A percentile compares a stretch with the other conserved stretches of the same genome.
Conservation (phyloP, 495 filamentous ascomycete species). For the Penicillium psychrofluorescens region DNA sequence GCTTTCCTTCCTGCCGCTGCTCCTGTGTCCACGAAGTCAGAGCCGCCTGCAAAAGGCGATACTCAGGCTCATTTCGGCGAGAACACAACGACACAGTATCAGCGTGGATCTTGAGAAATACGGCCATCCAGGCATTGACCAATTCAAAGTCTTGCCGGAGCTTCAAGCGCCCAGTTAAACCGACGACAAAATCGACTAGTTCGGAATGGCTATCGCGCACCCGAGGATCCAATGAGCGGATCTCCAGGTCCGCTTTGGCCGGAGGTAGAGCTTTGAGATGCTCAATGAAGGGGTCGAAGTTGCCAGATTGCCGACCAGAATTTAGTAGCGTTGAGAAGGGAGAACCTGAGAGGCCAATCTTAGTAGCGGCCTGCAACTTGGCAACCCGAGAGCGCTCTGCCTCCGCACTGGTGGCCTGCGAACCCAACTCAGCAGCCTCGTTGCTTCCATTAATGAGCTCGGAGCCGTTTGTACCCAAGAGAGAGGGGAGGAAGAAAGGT, state of each 20-base stretch:
- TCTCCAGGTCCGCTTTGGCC: conserved; percentile 77
- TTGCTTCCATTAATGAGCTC: conserved; percentile 12
- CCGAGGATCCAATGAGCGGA: conserved; percentile 62
- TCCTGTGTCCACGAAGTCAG: conserved; percentile 58
- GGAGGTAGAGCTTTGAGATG: conserved; percentile 74
- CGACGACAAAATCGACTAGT: conserved; percentile 61
- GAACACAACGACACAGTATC: conserved; percentile 45
- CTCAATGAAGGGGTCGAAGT: conserved; percentile 52
- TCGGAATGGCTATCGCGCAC: conserved; percentile 43
- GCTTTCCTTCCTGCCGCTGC: conserved; percentile 59
- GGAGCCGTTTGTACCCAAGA: conserved; percentile 32
- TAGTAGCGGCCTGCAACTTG: conserved; percentile 29
- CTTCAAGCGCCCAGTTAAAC: conserved; percentile 61
- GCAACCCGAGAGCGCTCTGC: conserved; percentile 48
- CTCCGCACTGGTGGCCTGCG: conserved; percentile 25
- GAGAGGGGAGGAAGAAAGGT: conserved; percentile 87
- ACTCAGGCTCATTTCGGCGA: conserved; percentile 30
- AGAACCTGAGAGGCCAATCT: conserved; percentile 24
- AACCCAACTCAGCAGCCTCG: conserved; percentile 29
- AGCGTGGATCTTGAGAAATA: conserved; percentile 74
- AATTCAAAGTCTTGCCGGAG: conserved; percentile 79
- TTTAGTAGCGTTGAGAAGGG: conserved; percentile 52
- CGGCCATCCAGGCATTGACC: conserved; percentile 92
- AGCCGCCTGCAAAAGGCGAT: conserved; percentile 39
- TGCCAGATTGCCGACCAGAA: conserved; percentile 30